Evolutionary conservation across 208 protist species (phyloP), one percentile per base, ranked within the genome.

Genomic region (Herpetomonas muscarum): DNA sequence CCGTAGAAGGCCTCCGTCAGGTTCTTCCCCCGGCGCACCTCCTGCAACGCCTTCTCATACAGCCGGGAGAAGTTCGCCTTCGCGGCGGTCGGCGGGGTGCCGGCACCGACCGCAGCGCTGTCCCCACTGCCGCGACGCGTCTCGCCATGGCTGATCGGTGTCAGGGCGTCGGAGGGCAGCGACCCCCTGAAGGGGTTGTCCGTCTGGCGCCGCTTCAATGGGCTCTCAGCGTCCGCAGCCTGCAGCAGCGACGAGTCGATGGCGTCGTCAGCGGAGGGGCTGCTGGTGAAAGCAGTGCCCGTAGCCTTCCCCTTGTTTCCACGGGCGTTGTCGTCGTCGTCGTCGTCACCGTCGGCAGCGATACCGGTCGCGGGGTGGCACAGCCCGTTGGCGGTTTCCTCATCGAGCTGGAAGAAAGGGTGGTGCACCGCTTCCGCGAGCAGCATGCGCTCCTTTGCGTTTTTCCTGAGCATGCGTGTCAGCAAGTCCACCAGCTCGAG

Each of bases 391-490:
- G 45, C 31, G 51, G 32, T 37, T 3, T 61, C 68, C 41, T 49
- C 32, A 21, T 44, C n/a, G 3, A 22, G 29, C 1, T 24, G 36
- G 48, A 90, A 90, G 66, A 81, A 93, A 1, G 74, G 77, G 58
- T 94, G 84, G 24, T 45, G 21, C 10, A 54, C 64, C 10, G 80
- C 88, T 4, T 30, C 72, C 19, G 51, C 24, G n/a, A 87, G 47
- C 48, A 89, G 41, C 70, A 93, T 63, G 31, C 90, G 82, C 30
- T 72, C 48, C 28, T 64, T 49, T 5, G 78, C 39, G 42, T 92
- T 63, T 60, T 93, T 92, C 7, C 81, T 47, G 32, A 94, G 59
- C 85, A 96, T 91, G 19, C 46, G 26, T 15, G 46, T 13, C 7
- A 96, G 68, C 9, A 93, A 55, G 50, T 90, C 70, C 4, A 50